Conservation (phyloP, 257 asterid genomes). For the Jasminum sambac region DNA sequence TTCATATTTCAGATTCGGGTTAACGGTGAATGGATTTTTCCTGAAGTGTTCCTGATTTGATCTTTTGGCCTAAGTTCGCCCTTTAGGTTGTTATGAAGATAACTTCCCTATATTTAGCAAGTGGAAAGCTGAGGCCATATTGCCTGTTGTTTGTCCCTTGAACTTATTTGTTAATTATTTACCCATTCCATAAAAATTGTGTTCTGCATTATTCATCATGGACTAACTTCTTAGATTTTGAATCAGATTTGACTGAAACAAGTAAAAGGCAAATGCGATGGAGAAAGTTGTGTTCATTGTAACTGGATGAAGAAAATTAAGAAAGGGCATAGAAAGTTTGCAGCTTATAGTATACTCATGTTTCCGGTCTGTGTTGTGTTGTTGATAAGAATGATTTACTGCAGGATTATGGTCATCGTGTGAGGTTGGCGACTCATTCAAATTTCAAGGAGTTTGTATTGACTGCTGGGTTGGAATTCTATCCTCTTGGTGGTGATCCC, state of each 20-base stretch:
- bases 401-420: conserved; percentile 31
- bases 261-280: not conserved
- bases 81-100: not conserved
- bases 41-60: not conserved
- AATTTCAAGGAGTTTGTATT: conserved; percentile 35
- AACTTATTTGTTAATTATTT: not conserved
- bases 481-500: conserved; percentile 39
- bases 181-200: not conserved
- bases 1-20: not conserved
- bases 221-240: not conserved
- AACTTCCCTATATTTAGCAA: not conserved
- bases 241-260: not conserved
- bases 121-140: not conserved
- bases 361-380: conserved; percentile 22
- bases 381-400: conserved; percentile 31
- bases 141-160: not conserved
- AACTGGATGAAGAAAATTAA: not conserved
- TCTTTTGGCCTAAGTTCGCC: not conserved
- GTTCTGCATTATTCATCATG: not conserved
- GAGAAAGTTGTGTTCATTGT: not conserved
- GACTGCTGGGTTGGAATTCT: conserved; percentile 39
- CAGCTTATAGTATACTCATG: conserved; percentile 1
- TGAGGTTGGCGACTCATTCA: conserved; percentile 38
- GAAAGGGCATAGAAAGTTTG: not conserved
- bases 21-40: not conserved